A percentile compares a stretch with the other conserved stretches of the same genome.
Conservation (phyloP, 73 alveolate genomes). For the Stentor coeruleus region DNA sequence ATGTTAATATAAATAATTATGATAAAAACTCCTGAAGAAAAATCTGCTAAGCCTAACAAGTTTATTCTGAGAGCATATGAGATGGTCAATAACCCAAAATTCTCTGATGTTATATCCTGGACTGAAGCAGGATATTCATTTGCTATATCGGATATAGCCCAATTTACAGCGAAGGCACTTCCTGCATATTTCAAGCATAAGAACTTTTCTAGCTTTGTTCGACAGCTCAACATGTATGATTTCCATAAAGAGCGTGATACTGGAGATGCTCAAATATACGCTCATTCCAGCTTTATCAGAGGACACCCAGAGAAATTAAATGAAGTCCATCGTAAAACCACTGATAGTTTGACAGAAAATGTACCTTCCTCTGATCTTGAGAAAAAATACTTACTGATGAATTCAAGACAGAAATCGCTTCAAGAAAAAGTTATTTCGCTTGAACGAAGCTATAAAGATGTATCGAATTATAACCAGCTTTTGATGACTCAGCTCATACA, state of each 20-base stretch:
- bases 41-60: not conserved
- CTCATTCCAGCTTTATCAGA: not conserved
- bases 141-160: conserved; percentile 77
- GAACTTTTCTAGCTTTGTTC: conserved; percentile 92
- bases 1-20: too few relatives aligned
- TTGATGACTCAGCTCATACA: not conserved
- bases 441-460: not conserved
- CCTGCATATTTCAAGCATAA: conserved; percentile 95
- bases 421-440: not conserved
- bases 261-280: conserved; percentile 20
- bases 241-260: conserved; percentile 67
- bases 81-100: conserved; percentile 32
- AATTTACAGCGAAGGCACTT: conserved; percentile 88
- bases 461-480: not conserved
- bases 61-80: conserved; percentile 26
- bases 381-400: too few relatives aligned
- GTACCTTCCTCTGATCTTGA: not conserved
- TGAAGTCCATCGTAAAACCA: not conserved
- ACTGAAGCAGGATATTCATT: conserved; percentile 89
- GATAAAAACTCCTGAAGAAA: not conserved
- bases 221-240: conserved; percentile 95
- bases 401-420: not conserved
- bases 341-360: not conserved
- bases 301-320: not conserved
- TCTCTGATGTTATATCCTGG: conserved; percentile 83